Percentiles rank a stretch among this genome's conserved stretches.
phyloP scores from a whole-genome alignment of 345 rosid genomes.

The Euphorbia peplus region DNA sequence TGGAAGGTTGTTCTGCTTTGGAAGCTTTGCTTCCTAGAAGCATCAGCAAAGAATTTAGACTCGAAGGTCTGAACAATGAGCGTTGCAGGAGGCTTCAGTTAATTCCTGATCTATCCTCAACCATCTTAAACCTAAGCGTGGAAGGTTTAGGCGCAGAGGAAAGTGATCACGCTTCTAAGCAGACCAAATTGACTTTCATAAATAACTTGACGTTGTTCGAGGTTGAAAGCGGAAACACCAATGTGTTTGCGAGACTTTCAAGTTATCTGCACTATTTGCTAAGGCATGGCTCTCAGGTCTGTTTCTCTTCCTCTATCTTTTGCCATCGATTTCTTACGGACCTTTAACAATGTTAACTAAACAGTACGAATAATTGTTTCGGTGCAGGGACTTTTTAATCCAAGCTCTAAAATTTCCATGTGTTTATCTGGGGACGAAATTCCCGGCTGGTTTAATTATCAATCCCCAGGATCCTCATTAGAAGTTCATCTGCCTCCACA shows the following conservation, averaged over 20 bases:
- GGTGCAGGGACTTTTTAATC: constrained; percentile 5
- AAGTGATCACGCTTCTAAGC: background rate
- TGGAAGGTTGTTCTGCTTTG: background rate
- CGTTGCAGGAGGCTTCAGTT: background rate
- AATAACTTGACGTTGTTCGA: background rate
- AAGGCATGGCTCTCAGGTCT: constrained; percentile 5
- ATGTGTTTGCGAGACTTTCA: background rate
- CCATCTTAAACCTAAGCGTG: background rate
- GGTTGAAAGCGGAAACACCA: background rate
- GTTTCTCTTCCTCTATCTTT: background rate
- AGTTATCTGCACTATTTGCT: constrained; percentile 3
- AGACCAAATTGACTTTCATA: background rate
- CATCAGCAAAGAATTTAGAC: constrained; percentile 1
- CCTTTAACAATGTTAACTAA: too few relatives aligned
- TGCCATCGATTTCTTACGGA: background rate
- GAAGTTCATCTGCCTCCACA: background rate
- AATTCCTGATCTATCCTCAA: constrained; percentile 1
- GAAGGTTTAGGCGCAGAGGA: background rate
- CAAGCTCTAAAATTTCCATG: background rate
- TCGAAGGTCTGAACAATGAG: background rate
- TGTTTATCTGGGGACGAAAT: background rate
- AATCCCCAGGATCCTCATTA: background rate
- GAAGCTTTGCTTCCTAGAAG: background rate
- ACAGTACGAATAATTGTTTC: background rate
- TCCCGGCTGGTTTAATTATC: constrained; percentile 8